Base-by-base conservation (phyloP, 2,329 filamentous ascomycete species). In the Septoria petroselini region DNA sequence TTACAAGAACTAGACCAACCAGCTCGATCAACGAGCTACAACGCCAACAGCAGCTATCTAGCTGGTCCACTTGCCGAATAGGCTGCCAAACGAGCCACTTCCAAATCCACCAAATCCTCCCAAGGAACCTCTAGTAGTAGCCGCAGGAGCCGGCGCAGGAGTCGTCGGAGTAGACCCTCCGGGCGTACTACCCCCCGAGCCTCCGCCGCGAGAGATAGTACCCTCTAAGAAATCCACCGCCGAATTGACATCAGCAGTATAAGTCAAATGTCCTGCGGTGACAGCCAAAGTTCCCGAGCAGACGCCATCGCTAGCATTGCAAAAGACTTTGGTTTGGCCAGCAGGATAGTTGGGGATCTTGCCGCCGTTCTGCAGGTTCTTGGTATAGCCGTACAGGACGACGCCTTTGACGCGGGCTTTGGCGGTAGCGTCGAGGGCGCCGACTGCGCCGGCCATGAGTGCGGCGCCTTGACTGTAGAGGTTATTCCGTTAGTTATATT, bases 331-430 rank as follows among this genome's bases (percentile, higher is more conserved):
- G 15, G 69, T 49, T 41, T 66, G 62, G 6, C 58, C 60, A 3
- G 51, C 23, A 2, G 70, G 67, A 44, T 67, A 71, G 37, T 58
- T 58, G 1, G 61, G 57, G 37, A 72, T 70, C 8, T 57, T 52
- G 9, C 70, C 68, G 21, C 50, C 46, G 42, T 70, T 68, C 58
- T 71, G 69, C 43, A 47, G 40, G 43, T 72, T 72, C 53, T 65
- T 62, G 4, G 70, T 72, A 58, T 73, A 69, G 9, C 70, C 70
- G 40, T 70, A 72, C 12, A 71, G 59, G 19, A 71, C 69, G 2
- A 68, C 60, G 11, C 69, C 70, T n/a, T 65, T 65, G 48, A 72
- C 60, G 21, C 62, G 60, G 21, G 59, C 43, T 18, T 47, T 34
- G 15, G 69, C 59, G 1, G 54, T 51, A 11, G 57, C 23, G 11